Base-by-base conservation (phyloP, 805 yeast genomes). In the Ogataea paraovalis region DNA sequence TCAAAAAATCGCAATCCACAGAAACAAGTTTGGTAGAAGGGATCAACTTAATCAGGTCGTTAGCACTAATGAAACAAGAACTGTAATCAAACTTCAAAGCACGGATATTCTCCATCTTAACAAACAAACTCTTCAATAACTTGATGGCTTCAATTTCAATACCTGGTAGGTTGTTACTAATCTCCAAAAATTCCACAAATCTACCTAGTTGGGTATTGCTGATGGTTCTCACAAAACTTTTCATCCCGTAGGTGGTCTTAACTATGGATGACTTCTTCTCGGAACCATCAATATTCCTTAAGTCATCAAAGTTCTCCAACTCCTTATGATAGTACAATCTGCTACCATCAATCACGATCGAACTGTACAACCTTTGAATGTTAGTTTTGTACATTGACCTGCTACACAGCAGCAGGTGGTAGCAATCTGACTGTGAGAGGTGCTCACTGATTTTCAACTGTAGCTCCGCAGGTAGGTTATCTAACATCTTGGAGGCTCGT, bases 401-500 rank as follows among this genome's bases (percentile, higher is more conserved):
- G 42, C 46, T 53, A 19, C 55, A 42, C 8, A 52, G 48, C 38
- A 53, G 39, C 23, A 61, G 44, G 41, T 59, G 65, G 46, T 52
- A 59, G 30, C 64, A 56, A 40, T 62, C 66, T 2, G 57, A 32
- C 41, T 63, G 66, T 1, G 51, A 36, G 21, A 63, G 44, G 22
- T 50, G 8, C 2, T 52, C 51, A 18, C 54, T 47, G 10, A 63
- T 49, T 23, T 45, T 40, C 9, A 44, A 10, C 20, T 53, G 53
- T 3, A 63, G 20, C 48, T 63, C 67, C 4, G 34, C 16, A 4
- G 67, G 67, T 10, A 63, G 43, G 6, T n/a, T n/a, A 7, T 56
- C 57, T 4, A 63, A 19, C 67, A 63, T 63, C 1, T 5, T 47
- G 18, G 4, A 7, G 3, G 7, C 22, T 5, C 14, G 20, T 20